Base-by-base conservation (phyloP, 768 basidiomycete genomes). In the Mycena leptocephala region DNA sequence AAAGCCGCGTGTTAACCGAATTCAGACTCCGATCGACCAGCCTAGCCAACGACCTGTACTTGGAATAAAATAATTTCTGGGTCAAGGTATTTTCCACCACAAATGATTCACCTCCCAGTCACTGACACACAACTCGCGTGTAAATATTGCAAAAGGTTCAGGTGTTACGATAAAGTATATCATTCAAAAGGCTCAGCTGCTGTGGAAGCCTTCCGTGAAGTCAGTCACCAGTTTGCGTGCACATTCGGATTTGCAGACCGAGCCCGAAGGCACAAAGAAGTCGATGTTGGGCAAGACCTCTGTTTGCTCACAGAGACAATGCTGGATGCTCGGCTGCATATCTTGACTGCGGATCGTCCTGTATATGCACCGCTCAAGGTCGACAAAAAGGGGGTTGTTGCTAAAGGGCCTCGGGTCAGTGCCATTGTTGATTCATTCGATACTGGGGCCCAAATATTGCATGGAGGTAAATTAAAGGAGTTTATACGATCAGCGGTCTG, bases 41-140 rank as follows among this genome's bases (percentile, higher is more conserved):
- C n/a, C n/a, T n/a, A n/a, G n/a, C n/a, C n/a, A n/a, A n/a, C n/a
- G n/a, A n/a, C 69, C 68, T 85, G 6, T 84, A 85, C 74, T 75
- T 85, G 18, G 83, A 85, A 64, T 83, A 85, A 10, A 43, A 81
- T 22, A 84, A 84, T 67, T 80, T 28, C 28, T 81, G 79, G 74
- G 79, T 83, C 10, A 84, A 83, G 76, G 67, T 69, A 53, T 4
- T 7, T 55, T 58, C 26, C 30, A 9, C 3, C 48, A 30, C 30
- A 11, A 22, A 32, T 32, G n/a, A n/a, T 8, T 58, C 4, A 30
- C 56, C 39, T 32, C 59, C 26, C 28, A 70, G 30, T 28, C 30
- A 43, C 20, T 63, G 39, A 51, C 37, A 6, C 22, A 48, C 22
- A 26, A 24, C 26, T 35, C 65, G 63, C 43, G 41, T 18, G 65